A percentile compares a stretch with the other conserved stretches of the same genome.
These are phyloP conservation scores for Jackrogersella multiformis DNA, from an alignment of 495 filamentous ascomycete species.

Conservation along the genomic window DNA sequence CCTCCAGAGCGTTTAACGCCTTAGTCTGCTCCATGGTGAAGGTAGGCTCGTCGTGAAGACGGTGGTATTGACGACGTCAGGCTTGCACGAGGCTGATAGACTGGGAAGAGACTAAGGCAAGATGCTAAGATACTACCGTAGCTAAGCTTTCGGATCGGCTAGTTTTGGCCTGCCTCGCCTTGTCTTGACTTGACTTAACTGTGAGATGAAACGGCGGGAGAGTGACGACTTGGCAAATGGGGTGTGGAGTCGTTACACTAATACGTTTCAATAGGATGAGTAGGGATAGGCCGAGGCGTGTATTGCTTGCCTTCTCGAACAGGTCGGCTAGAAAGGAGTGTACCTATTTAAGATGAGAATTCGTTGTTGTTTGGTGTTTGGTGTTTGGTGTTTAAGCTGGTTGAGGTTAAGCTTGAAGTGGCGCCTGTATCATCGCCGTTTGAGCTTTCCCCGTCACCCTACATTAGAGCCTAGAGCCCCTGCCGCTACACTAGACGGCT, in stretches of 20 bases:
- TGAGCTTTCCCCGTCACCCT: conserved; percentile 24
- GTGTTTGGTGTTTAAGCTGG: no score
- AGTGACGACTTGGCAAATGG: neutral
- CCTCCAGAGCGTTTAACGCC: conserved; percentile 82
- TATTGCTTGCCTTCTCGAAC: neutral
- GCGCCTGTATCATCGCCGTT: conserved; percentile 37
- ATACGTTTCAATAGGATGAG: conserved; percentile 14
- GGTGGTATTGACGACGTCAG: conserved; percentile 39
- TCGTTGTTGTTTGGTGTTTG: conserved; percentile 25
- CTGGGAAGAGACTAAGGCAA: conserved; percentile 7
- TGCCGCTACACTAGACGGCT: neutral
- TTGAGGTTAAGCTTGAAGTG: conserved; percentile 30
- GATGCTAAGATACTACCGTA: conserved; percentile 7
- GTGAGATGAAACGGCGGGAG: conserved; percentile 21
- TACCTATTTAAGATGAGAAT: conserved; percentile 2
- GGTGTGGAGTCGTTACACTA: conserved; percentile 3
- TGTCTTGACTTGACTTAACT: neutral
- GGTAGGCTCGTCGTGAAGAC: conserved; percentile 16
- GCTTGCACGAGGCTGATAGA: conserved; percentile 28
- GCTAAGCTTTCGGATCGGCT: conserved; percentile 21
- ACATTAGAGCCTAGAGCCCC: conserved; percentile 12
- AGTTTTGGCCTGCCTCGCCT: conserved; percentile 15
- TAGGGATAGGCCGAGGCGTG: conserved; percentile 6
- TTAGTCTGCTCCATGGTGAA: conserved; percentile 81
- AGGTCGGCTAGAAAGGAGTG: neutral